phyloP scores from a whole-genome alignment of 345 rosid species.

The Moringa oleifera region DNA sequence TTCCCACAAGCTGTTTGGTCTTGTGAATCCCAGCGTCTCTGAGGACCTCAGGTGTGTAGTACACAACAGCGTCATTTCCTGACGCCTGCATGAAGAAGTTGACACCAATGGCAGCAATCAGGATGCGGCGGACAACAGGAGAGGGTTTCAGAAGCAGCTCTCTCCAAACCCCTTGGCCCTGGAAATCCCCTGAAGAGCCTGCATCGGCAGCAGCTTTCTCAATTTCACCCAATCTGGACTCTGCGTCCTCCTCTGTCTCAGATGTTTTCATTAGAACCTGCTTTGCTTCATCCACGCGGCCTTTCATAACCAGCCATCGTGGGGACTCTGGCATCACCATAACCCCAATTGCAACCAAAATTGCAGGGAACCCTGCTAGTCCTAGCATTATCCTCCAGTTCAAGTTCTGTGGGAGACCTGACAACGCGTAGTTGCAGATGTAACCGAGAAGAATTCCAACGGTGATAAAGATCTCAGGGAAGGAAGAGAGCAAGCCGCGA shows the following conservation, averaged over 20 bases:
- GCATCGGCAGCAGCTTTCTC: constrained; percentile 25
- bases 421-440: constrained; percentile 45
- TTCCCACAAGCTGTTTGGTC: constrained; percentile 40
- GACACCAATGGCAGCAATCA: constrained; percentile 54
- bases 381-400: constrained; percentile 75
- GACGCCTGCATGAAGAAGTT: constrained; percentile 74
- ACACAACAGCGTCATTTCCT: constrained; percentile 65
- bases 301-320: constrained; percentile 60
- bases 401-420: constrained; percentile 39
- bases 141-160: constrained; percentile 50
- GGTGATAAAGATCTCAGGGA: constrained; percentile 66
- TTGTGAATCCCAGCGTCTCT: constrained; percentile 46
- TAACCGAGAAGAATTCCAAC: constrained; percentile 64
- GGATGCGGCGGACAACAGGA: constrained; percentile 40
- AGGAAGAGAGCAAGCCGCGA: constrained; percentile 59
- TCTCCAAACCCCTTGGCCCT: constrained; percentile 53
- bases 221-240: constrained; percentile 43
- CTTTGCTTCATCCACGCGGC: constrained; percentile 44
- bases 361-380: constrained; percentile 50
- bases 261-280: constrained; percentile 44
- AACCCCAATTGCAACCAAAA: constrained; percentile 42
- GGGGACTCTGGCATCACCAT: constrained; percentile 75
- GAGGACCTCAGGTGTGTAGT: constrained; percentile 56
- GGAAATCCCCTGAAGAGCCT: constrained; percentile 6
- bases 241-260: constrained; percentile 42